phyloP scores from a whole-genome alignment of 805 yeast species.

The Helenozyma rhizophorensis region DNA sequence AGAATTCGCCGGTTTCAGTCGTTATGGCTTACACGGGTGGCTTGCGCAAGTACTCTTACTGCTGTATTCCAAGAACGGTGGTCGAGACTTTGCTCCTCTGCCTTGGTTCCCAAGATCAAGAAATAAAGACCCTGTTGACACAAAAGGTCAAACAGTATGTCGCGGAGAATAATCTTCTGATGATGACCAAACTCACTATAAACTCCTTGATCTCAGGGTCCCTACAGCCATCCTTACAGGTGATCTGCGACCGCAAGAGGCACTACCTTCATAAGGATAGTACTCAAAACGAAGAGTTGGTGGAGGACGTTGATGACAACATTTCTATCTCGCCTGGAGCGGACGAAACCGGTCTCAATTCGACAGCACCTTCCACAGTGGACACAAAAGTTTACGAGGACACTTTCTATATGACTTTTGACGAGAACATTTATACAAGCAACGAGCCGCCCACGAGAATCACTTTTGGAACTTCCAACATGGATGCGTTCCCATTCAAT shows the following conservation, averaged over 20 bases:
- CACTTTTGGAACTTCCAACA: constrained; percentile 11
- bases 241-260: constrained; percentile 25
- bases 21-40: constrained; percentile 38
- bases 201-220: constrained; percentile 24
- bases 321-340: constrained; percentile 9
- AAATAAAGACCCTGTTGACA: constrained; percentile 7
- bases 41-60: constrained; percentile 35
- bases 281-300: constrained; percentile 11
- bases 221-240: constrained; percentile 26
- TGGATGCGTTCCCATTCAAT: constrained; percentile 35
- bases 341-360: constrained; percentile 1
- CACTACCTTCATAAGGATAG: constrained; percentile 26
- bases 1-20: constrained; percentile 22
- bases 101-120: constrained; percentile 1
- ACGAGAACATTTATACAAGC: constrained; percentile 32
- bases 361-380: constrained; percentile 5
- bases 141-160: constrained; percentile 21
- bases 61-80: constrained; percentile 30
- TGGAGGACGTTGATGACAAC: constrained; percentile 4
- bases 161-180: constrained; percentile 13
- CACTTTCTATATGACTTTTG: constrained; percentile 30
- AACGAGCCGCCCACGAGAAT: constrained; percentile 16
- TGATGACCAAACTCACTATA: constrained; percentile 25
- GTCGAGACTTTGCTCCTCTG: constrained; percentile 9
- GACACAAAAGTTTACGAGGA: constrained; percentile 21